phyloP scores from a whole-genome alignment of 2,329 filamentous ascomycete species.

The Exserohilum turcica region DNA sequence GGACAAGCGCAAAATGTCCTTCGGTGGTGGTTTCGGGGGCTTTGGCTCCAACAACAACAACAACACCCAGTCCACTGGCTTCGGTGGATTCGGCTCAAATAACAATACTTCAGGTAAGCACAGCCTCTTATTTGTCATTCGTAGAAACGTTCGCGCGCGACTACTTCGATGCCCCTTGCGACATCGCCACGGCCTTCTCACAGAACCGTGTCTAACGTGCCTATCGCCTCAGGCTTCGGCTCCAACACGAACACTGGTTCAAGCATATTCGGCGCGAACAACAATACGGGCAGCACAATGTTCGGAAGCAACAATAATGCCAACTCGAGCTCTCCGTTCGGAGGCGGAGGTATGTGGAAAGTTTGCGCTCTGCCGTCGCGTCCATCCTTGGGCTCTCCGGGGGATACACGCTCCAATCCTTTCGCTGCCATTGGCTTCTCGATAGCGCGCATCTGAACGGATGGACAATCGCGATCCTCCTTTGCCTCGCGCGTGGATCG shows the following conservation, averaged over 20 bases:
- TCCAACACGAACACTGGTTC: constrained; percentile 41
- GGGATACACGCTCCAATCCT: neutral
- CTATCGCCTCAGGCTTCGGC: constrained; percentile 49
- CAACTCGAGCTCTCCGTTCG: constrained; percentile 40
- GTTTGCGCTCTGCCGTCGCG: constrained; percentile 42
- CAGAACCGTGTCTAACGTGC: constrained; percentile 47
- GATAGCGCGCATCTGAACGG: neutral
- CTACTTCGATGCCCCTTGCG: constrained; percentile 37
- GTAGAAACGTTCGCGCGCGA: constrained; percentile 24
- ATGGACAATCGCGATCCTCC: neutral
- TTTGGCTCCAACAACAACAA: constrained; percentile 50
- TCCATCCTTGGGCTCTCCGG: constrained; percentile 18
- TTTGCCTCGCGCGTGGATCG: constrained; percentile 1
- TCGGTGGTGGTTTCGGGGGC: constrained; percentile 56
- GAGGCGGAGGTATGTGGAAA: constrained; percentile 47
- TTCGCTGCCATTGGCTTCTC: neutral
- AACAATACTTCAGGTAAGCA: constrained; percentile 58
- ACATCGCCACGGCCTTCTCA: constrained; percentile 34
- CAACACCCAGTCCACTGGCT: constrained; percentile 35
- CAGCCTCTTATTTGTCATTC: constrained; percentile 23
- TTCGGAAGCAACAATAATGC: constrained; percentile 39
- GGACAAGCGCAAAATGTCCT: constrained; percentile 48
- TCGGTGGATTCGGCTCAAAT: constrained; percentile 51
- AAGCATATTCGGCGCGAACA: constrained; percentile 42
- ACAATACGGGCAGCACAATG: constrained; percentile 37